Conservation (phyloP, 345 rosid genomes). For the Combretum micranthum region DNA sequence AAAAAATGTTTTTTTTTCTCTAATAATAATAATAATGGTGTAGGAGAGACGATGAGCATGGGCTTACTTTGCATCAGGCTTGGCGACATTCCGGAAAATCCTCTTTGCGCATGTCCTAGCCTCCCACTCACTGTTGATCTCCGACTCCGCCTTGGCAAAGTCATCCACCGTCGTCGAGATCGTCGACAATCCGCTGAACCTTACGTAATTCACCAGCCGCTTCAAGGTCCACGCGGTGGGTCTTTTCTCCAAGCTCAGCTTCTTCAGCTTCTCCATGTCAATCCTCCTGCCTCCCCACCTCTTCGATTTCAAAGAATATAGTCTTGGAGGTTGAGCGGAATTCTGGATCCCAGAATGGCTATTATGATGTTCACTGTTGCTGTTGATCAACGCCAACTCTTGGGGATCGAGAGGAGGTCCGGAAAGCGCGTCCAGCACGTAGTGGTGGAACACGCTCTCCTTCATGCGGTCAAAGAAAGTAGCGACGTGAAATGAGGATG, state of each 20-base stretch:
- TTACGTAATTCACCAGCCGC: slow-evolving; percentile 34
- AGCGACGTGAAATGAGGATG: slow-evolving; percentile 48
- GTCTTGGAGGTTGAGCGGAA: no score
- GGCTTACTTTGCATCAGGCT: slow-evolving; percentile 43
- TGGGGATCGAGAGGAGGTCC: slow-evolving; percentile 34
- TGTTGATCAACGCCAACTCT: slow-evolving; percentile 13
- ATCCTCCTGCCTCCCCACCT: slow-evolving; percentile 23
- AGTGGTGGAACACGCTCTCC: slow-evolving; percentile 49
- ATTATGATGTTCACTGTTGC: not conserved
- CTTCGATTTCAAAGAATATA: not conserved
- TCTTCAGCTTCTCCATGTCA: slow-evolving; percentile 45
- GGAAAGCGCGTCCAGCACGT: slow-evolving; percentile 40
- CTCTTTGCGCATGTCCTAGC: slow-evolving; percentile 36
- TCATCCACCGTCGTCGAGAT: slow-evolving; percentile 41
- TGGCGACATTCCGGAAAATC: slow-evolving; percentile 50
- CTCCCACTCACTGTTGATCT: slow-evolving; percentile 48
- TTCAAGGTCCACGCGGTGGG: slow-evolving; percentile 44
- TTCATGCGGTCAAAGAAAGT: slow-evolving; percentile 60
- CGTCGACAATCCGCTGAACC: slow-evolving; percentile 40
- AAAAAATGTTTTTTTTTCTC: no score
- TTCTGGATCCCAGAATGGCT: no score
- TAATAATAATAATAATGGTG: not conserved
- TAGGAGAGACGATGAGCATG: not conserved
- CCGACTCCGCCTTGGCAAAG: slow-evolving; percentile 29
- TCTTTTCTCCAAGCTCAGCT: slow-evolving; percentile 28